phyloP scores from a whole-genome alignment of 257 asterid species.

The Gentiana macrophylla region DNA sequence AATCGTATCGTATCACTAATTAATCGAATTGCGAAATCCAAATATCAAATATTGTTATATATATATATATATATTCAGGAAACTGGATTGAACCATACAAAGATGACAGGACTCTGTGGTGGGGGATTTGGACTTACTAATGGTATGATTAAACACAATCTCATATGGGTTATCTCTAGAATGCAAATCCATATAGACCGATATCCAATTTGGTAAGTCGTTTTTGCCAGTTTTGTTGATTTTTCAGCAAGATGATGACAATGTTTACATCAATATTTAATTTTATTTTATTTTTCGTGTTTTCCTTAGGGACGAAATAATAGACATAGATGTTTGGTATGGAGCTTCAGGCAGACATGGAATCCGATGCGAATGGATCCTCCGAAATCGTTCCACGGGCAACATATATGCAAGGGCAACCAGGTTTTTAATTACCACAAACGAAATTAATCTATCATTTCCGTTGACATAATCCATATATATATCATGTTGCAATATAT shows the following conservation, averaged over 20 bases:
- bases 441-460: too few species aligned
- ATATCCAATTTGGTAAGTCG: conserved; percentile 67
- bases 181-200: conserved; percentile 81
- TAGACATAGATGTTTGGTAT: conserved; percentile 90
- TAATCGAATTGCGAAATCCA: neutral
- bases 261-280: too few species aligned
- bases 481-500: too few species aligned
- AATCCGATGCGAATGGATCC: conserved; percentile 82
- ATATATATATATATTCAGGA: conserved; percentile 32
- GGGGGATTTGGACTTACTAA: conserved; percentile 90
- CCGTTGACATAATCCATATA: too few species aligned
- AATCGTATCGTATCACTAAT: too few species aligned
- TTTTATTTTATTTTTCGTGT: too few species aligned
- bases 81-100: conserved; percentile 79
- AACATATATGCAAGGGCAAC: conserved; percentile 73
- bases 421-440: conserved; percentile 27
- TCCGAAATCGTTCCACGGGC: conserved; percentile 62
- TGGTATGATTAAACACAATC: conserved; percentile 75
- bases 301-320: conserved; percentile 62
- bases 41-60: too few species aligned
- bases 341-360: conserved; percentile 92
- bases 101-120: conserved; percentile 79
- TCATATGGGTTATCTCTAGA: conserved; percentile 90
- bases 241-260: too few species aligned
- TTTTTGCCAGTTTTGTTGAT: too few species aligned